Evolutionary conservation across 352 stramenopile species (phyloP), one percentile per base, ranked within the genome.

Genomic region (Pythium aquatile): DNA sequence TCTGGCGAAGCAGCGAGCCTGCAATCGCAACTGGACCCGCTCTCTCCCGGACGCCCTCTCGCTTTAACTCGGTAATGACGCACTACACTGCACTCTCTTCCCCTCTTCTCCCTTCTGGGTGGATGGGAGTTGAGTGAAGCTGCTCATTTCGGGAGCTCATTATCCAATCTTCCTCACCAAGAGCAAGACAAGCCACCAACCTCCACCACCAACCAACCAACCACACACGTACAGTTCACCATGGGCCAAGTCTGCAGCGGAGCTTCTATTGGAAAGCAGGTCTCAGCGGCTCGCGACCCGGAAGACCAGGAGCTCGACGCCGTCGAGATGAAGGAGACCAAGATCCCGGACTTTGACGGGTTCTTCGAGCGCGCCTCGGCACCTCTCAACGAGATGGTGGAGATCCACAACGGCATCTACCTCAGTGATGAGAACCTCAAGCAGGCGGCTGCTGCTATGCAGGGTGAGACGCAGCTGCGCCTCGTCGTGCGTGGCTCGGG

Each of bases 191-290:
- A n/a, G 30, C 26, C 20, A 44, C 30, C 13, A 24, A 30, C 30
- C n/a, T 40, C 30, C 44, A 9, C 44, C 53, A 32, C 3, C 17
- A 24, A 24, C 20, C 20, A 24, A 24, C 20, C 20, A 24, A 24
- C 17, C 58, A 37, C 6, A 14, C 51, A 42, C 55, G 40, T 1
- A 33, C 30, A 40, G 54, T 40, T 33, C 30, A 73, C 53, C 37
- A 88, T 88, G 79, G 79, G 79, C 48, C 75, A 88, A 71, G 79
- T 85, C 37, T 88, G 79, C 48, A 82, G 75, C 53, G 76, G 77
- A 55, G 55, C 66, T 33, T 66, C 64, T 20, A 66, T 85, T n/a
- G 69, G 71, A 75, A 88, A 84, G 59, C 66, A 79, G 56, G 73
- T 84, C 29, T 47, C 53, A 8, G 65, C 57, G 39, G 55, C 63